A percentile compares a stretch with the other conserved stretches of the same genome.
Evolutionary conservation across 1,284 basidiomycete species (phyloP).

Genomic region (Violaceomyces palustris): DNA sequence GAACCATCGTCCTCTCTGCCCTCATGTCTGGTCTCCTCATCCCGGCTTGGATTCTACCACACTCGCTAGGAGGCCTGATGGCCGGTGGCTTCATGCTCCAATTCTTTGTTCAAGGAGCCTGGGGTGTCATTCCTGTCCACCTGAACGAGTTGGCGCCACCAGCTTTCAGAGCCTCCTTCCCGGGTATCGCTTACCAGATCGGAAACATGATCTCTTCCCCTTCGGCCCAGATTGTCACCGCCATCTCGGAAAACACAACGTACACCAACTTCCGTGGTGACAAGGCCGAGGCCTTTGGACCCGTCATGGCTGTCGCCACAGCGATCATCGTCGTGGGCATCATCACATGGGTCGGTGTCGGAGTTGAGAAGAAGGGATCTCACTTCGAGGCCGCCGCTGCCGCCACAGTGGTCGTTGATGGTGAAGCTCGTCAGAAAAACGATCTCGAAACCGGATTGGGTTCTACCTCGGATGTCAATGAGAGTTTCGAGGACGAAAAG

Average conservation of each 20-base stretch:
- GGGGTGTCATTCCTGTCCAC: conserved; percentile 34
- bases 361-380: conserved; percentile 30
- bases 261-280: conserved; percentile 6
- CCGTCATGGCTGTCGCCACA: conserved; percentile 33
- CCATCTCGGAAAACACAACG: conserved; percentile 18
- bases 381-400: conserved; percentile 27
- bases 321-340: conserved; percentile 28
- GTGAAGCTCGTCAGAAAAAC: too few relatives aligned
- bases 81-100: conserved; percentile 36
- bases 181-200: conserved; percentile 36
- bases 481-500: too few relatives aligned
- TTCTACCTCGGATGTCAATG: too few relatives aligned
- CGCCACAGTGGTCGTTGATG: too few relatives aligned
- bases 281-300: conserved; percentile 28
- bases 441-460: too few relatives aligned
- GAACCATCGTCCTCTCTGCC: conserved; percentile 24
- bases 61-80: conserved; percentile 21
- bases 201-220: conserved; percentile 53
- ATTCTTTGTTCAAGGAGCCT: conserved; percentile 32
- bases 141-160: conserved; percentile 28
- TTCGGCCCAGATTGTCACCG: conserved; percentile 37
- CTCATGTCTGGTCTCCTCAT: conserved; percentile 23
- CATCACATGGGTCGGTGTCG: conserved; percentile 18
- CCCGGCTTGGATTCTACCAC: conserved; percentile 40
- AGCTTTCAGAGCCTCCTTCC: conserved; percentile 30